Evolutionary conservation across 2,329 filamentous ascomycete genomes (phyloP).

Genomic region (Aureobasidium uvarum): DNA sequence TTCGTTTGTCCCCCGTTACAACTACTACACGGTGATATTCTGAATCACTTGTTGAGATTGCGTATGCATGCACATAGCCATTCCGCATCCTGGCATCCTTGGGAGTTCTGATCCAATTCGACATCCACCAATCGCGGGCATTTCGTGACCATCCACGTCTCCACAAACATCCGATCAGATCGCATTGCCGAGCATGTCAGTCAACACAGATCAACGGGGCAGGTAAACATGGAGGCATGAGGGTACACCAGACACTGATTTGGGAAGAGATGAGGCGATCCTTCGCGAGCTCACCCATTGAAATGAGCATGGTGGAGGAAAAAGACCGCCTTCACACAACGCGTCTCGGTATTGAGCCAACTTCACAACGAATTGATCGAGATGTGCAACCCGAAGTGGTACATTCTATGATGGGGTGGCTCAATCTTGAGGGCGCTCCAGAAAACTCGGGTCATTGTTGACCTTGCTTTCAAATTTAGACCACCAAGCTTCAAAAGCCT

Average conservation of each 20-base stretch:
- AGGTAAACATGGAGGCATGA: conserved; percentile 5
- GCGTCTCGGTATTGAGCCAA: conserved; percentile 15
- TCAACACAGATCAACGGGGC: conserved; percentile 2
- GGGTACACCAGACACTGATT: neutral
- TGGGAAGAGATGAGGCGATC: neutral
- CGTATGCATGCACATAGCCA: conserved; percentile 20
- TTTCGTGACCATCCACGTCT: neutral
- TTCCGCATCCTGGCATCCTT: neutral
- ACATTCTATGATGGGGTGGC: neutral
- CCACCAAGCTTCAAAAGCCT: conserved; percentile 98
- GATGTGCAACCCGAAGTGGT: neutral
- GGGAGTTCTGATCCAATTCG: neutral
- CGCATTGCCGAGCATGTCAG: conserved; percentile 4
- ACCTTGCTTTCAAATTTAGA: conserved; percentile 87
- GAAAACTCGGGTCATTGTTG: conserved; percentile 79
- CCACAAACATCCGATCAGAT: neutral
- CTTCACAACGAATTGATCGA: conserved; percentile 19
- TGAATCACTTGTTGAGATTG: conserved; percentile 18
- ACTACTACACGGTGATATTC: conserved; percentile 25
- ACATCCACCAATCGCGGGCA: neutral
- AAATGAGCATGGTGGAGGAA: neutral
- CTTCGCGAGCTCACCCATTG: neutral
- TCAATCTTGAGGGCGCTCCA: conserved; percentile 64
- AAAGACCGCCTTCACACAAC: neutral
- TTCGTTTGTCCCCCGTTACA: conserved; percentile 8